Evolutionary conservation across 768 basidiomycete species (phyloP).

Genomic region (Tremella fuciformis): DNA sequence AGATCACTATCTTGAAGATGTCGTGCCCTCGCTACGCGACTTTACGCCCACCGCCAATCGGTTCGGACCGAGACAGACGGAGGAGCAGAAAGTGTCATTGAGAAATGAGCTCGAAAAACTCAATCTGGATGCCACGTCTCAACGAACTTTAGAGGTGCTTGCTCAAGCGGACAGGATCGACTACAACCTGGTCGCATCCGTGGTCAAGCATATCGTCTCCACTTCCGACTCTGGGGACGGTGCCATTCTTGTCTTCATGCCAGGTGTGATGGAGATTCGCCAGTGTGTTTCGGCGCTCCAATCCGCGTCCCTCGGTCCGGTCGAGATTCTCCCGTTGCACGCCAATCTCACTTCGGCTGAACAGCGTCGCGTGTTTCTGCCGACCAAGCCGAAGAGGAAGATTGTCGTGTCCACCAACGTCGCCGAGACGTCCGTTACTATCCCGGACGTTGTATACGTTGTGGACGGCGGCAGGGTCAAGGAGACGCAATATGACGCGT

Average conservation of each 20-base stretch:
- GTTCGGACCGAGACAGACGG: constrained; percentile 55
- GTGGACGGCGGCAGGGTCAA: constrained; percentile 82
- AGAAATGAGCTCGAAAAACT: constrained; percentile 58
- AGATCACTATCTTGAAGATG: constrained; percentile 79
- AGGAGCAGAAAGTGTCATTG: constrained; percentile 57
- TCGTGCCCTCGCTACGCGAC: constrained; percentile 59
- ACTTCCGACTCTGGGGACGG: constrained; percentile 56
- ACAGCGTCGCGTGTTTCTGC: constrained; percentile 72
- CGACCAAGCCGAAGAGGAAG: constrained; percentile 63
- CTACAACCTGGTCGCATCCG: constrained; percentile 67
- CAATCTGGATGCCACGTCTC: constrained; percentile 59
- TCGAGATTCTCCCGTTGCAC: constrained; percentile 67
- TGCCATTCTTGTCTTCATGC: constrained; percentile 80
- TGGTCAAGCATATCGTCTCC: constrained; percentile 64
- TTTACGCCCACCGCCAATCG: constrained; percentile 59
- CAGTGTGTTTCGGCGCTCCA: constrained; percentile 66
- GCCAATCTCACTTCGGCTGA: constrained; percentile 83
- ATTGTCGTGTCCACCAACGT: constrained; percentile 88
- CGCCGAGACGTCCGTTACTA: constrained; percentile 77
- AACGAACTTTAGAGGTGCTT: constrained; percentile 63
- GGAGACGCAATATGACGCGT: constrained; percentile 70
- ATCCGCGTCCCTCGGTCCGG: constrained; percentile 32
- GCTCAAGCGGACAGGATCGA: constrained; percentile 66
- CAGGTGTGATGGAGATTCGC: constrained; percentile 85
- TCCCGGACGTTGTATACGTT: constrained; percentile 82